Conservation (phyloP, 306 rosid genomes). For the Cucumis melo region DNA sequence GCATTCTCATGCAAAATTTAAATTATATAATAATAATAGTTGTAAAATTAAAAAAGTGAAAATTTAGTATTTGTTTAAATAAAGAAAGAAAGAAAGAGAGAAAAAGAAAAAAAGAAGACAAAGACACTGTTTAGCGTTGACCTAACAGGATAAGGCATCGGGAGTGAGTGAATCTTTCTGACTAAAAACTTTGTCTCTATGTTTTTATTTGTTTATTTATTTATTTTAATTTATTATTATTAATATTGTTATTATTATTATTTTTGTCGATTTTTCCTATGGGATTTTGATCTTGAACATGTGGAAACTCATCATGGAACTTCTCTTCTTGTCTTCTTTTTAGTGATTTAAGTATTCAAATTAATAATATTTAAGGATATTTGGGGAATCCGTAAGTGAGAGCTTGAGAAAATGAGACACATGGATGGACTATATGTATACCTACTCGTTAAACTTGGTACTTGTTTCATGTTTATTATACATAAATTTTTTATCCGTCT, state of each 20-base stretch:
- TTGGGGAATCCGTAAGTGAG: not conserved
- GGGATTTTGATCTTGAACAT: not conserved
- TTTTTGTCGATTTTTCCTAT: not conserved
- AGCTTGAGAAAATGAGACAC: not conserved
- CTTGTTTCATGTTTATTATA: not conserved
- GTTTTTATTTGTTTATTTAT: not conserved
- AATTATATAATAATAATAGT: not conserved
- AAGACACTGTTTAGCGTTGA: constrained; percentile 39
- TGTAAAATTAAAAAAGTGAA: not conserved
- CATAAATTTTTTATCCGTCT: no score
- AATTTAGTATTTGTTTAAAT: not conserved
- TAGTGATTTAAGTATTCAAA: not conserved
- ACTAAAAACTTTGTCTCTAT: constrained; percentile 1
- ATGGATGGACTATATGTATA: not conserved
- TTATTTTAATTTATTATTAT: no score
- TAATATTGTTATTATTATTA: no score
- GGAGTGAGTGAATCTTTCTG: constrained; percentile 27
- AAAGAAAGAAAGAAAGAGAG: not conserved
- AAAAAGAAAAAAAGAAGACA: not conserved
- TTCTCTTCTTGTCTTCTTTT: not conserved
- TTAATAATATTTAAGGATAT: not conserved
- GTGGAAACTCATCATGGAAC: not conserved
- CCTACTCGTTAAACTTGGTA: not conserved
- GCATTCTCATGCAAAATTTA: constrained; percentile 30
- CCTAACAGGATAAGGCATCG: constrained; percentile 20